These are phyloP conservation scores for Vaucheria bursata DNA, from an alignment of 352 stramenopile genomes.

Conservation along the genomic window DNA sequence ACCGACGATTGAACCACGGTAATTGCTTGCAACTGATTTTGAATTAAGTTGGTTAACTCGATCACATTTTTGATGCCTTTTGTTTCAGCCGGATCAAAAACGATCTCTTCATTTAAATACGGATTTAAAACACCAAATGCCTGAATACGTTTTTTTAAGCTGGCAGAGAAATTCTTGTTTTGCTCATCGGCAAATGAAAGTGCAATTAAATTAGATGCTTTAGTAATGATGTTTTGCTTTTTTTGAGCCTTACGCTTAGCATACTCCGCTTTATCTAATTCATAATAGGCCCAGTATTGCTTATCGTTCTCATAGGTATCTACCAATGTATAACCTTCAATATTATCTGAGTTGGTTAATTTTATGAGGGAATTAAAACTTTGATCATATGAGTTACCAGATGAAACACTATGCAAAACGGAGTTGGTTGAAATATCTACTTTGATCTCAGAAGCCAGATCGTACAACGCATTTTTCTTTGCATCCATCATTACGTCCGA, in stretches of 20 bases:
- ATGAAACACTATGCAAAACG: neutral
- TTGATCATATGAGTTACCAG: neutral
- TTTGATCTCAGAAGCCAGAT: neutral
- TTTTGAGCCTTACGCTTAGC: neutral
- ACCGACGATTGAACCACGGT: no score
- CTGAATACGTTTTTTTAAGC: neutral
- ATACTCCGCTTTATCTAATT: neutral
- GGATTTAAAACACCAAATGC: neutral
- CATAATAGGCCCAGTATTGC: neutral
- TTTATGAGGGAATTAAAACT: neutral
- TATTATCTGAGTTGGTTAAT: neutral
- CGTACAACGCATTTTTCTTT: neutral
- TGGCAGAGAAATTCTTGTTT: neutral
- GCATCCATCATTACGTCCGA: neutral
- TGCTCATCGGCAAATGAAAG: neutral
- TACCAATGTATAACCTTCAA: neutral
- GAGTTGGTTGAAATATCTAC: neutral
- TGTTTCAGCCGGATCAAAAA: no score
- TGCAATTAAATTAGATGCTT: neutral
- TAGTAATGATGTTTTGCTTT: neutral
- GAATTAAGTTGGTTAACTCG: no score
- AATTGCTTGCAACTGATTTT: no score
- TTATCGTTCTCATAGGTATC: neutral
- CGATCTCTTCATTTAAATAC: constrained; percentile 2
- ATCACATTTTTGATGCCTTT: no score